Percentiles rank a stretch among this genome's conserved stretches.
These are phyloP conservation scores for Cordyceps cateniannulata DNA, from an alignment of 2,329 filamentous ascomycete genomes.

Conservation along the genomic window DNA sequence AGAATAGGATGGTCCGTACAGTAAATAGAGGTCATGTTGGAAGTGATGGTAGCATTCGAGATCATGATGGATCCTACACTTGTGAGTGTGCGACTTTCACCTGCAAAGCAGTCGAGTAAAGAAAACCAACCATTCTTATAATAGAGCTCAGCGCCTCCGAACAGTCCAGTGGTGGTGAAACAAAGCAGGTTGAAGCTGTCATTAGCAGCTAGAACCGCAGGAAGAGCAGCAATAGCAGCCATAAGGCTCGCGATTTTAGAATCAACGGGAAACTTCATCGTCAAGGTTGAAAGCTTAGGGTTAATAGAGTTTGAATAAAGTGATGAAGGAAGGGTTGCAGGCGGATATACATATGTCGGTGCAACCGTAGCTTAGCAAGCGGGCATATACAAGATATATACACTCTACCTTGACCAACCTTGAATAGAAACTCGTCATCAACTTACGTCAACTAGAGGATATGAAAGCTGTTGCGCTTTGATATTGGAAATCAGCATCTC, in stretches of 20 bases:
- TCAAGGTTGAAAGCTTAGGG: not conserved
- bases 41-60: not conserved
- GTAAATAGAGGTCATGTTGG: not conserved
- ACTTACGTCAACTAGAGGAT: not conserved
- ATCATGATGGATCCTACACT: not conserved
- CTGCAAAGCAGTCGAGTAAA: not conserved
- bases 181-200: not conserved
- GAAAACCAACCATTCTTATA: not conserved
- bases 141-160: not conserved
- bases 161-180: not conserved
- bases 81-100: not conserved
- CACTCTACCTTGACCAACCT: not conserved
- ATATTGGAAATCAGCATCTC: not conserved
- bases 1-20: not conserved
- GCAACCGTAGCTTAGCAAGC: not conserved
- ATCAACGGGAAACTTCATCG: not conserved
- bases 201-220: not conserved
- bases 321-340: not conserved
- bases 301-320: not conserved
- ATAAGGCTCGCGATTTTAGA: not conserved
- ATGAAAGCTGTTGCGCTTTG: not conserved
- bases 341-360: not conserved
- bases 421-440: not conserved
- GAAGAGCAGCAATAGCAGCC: not conserved
- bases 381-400: not conserved